These are phyloP conservation scores for Cutaneotrichosporon sp. DNA, from an alignment of 1,284 basidiomycete species.

Conservation along the genomic window DNA sequence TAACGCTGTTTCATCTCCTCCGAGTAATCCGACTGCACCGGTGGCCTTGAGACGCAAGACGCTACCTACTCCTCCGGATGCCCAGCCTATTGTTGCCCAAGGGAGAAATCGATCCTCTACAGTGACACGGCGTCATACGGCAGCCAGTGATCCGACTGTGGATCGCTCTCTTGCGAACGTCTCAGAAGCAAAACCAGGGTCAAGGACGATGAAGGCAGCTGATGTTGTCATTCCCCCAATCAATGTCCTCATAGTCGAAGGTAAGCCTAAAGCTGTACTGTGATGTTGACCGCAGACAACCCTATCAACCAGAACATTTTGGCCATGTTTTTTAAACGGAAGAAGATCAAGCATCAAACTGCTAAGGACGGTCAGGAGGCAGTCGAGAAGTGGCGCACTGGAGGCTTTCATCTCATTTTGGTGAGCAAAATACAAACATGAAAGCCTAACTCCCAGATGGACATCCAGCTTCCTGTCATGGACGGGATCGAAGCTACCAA, in stretches of 20 bases:
- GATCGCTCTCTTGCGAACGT: not conserved
- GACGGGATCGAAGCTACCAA: conserved; percentile 96
- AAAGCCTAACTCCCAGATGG: conserved; percentile 66
- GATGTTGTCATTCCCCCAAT: conserved; percentile 79
- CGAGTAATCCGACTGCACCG: not conserved
- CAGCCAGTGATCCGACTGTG: not conserved
- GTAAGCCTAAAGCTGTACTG: conserved; percentile 51
- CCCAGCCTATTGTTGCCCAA: conserved; percentile 30
- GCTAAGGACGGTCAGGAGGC: conserved; percentile 95
- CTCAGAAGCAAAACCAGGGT: not conserved
- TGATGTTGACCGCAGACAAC: conserved; percentile 65
- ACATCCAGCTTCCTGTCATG: conserved; percentile 99
- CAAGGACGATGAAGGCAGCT: not conserved
- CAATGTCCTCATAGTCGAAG: conserved; percentile 92
- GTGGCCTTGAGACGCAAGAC: conserved; percentile 22
- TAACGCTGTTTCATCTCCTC: not conserved
- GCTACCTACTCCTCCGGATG: conserved; percentile 22
- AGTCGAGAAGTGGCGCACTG: conserved; percentile 90
- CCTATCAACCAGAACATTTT: conserved; percentile 97
- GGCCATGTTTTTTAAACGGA: conserved; percentile 91
- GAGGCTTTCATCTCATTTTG: conserved; percentile 91
- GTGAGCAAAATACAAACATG: conserved; percentile 48
- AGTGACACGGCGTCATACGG: conserved; percentile 5
- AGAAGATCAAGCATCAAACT: conserved; percentile 91
- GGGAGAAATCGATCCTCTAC: conserved; percentile 30